These are phyloP conservation scores for Phoma herbarum DNA, from an alignment of 2,329 filamentous ascomycete genomes.

Conservation along the genomic window DNA sequence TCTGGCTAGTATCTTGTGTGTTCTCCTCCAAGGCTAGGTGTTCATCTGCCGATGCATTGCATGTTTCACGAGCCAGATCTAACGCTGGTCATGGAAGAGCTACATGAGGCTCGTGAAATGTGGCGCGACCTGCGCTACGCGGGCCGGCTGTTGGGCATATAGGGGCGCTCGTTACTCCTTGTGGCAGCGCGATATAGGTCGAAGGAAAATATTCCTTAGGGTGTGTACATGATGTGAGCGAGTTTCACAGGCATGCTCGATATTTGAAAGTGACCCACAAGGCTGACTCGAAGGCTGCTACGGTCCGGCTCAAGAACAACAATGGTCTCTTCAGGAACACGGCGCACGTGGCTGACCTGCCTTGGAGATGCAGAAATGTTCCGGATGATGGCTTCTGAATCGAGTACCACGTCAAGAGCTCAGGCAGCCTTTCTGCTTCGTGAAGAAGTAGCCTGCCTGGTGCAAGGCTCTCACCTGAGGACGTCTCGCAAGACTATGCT, in stretches of 20 bases:
- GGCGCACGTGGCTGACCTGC: not conserved
- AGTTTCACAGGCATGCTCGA: not conserved
- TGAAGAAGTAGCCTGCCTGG: not conserved
- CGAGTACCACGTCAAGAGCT: not conserved
- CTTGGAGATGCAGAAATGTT: not conserved
- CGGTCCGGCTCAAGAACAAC: not conserved
- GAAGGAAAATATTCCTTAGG: not conserved
- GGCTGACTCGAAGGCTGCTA: slow-evolving; percentile 3
- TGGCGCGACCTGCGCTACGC: not conserved
- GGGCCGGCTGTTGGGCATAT: not conserved
- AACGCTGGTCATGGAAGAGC: not conserved
- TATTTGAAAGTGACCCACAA: not conserved
- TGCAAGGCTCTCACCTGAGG: not conserved
- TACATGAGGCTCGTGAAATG: not conserved
- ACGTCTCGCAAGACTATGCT: not conserved
- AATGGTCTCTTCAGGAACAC: not conserved
- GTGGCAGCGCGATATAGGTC: not conserved
- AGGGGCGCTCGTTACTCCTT: not conserved
- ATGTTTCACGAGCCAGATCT: not conserved
- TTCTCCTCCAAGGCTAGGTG: not conserved
- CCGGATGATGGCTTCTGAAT: not conserved
- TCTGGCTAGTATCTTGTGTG: not conserved
- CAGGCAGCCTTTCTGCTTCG: not conserved
- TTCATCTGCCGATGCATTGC: not conserved
- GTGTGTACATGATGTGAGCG: not conserved